Conservation (phyloP, 2,329 filamentous ascomycete species). For the Fusarium nanum region DNA sequence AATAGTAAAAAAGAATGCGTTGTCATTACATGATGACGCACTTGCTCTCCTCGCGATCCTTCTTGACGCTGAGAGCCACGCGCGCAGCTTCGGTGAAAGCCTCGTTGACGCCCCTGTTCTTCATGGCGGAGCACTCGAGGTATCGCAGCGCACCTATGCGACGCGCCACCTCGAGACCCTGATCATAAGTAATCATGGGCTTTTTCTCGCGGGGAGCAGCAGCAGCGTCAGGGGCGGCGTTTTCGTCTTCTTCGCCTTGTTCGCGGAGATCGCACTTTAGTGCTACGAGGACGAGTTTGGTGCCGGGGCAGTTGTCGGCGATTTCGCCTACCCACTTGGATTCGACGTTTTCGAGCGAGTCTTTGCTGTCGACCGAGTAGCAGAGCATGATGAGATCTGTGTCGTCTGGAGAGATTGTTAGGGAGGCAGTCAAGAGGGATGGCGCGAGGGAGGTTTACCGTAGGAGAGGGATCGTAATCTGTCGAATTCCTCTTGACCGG, state of each 20-base stretch:
- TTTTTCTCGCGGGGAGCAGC: slow-evolving; percentile 66
- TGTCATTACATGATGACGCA: slow-evolving; percentile 73
- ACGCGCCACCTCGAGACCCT: slow-evolving; percentile 90
- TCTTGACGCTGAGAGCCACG: slow-evolving; percentile 82
- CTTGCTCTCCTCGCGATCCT: slow-evolving; percentile 71
- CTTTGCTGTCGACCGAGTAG: slow-evolving; percentile 95
- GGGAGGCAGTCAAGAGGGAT: neutral
- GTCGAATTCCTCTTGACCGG: slow-evolving; percentile 99
- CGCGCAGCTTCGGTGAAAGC: slow-evolving; percentile 97
- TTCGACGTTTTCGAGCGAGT: slow-evolving; percentile 97
- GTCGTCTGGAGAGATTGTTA: slow-evolving; percentile 68
- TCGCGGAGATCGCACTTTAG: slow-evolving; percentile 97
- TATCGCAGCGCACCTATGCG: slow-evolving; percentile 94
- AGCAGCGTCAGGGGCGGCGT: slow-evolving; percentile 49
- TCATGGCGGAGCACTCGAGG: slow-evolving; percentile 97
- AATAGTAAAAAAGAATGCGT: too few relatives aligned
- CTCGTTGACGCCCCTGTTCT: slow-evolving; percentile 97
- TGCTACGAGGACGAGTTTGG: slow-evolving; percentile 93
- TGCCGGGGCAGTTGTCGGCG: slow-evolving; percentile 94
- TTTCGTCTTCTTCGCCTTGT: slow-evolving; percentile 76
- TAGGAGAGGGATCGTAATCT: slow-evolving; percentile 94
- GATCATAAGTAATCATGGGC: slow-evolving; percentile 87
- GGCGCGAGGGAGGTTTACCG: slow-evolving; percentile 60
- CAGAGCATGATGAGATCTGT: slow-evolving; percentile 99
- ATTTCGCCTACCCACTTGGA: slow-evolving; percentile 99